Conservation (phyloP, 2,329 filamentous ascomycete species). For the Aspergillus sp. region DNA sequence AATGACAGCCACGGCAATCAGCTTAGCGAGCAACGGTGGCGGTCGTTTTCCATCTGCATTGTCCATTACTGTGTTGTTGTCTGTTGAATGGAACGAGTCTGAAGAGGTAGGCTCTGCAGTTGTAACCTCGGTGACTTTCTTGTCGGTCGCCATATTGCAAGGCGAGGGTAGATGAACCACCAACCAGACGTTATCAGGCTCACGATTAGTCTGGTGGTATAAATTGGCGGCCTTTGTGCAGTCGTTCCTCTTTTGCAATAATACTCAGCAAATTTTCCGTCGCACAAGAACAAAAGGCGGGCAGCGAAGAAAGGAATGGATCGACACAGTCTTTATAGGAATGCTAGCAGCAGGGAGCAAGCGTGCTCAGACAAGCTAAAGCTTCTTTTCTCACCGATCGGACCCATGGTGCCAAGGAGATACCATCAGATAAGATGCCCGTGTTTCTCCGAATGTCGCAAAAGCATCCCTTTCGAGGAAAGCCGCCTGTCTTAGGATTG, state of each 20-base stretch:
- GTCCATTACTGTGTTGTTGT: background rate
- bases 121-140: background rate
- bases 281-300: background rate
- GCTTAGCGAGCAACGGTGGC: constrained; percentile 34
- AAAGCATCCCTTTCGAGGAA: background rate
- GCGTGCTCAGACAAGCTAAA: background rate
- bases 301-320: background rate
- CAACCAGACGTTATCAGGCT: background rate
- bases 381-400: background rate
- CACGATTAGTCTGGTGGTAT: background rate
- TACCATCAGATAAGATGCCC: constrained; percentile 7
- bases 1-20: constrained; percentile 49
- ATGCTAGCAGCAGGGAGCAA: background rate
- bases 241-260: background rate
- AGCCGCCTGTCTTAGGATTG: background rate
- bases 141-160: background rate
- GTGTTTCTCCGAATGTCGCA: background rate
- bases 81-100: background rate
- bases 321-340: constrained; percentile 1
- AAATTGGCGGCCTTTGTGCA: background rate
- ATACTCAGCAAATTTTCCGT: background rate
- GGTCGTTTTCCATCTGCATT: constrained; percentile 20
- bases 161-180: too few relatives aligned
- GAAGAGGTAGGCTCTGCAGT: background rate
- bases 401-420: background rate